phyloP scores from a whole-genome alignment of 164 flowering plant species.

The Malania oleifera region DNA sequence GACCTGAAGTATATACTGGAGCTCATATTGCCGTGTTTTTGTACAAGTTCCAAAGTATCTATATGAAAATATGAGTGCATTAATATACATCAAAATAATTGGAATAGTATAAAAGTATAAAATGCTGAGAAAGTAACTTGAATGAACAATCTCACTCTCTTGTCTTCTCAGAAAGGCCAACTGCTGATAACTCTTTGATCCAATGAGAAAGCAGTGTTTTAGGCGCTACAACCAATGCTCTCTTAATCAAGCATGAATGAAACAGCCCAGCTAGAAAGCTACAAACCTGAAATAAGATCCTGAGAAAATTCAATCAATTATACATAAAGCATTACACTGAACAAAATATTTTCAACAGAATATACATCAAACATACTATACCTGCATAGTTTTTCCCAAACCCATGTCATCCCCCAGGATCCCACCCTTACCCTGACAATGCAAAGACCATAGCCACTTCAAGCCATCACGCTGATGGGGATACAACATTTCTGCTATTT shows the following conservation, averaged over 20 bases:
- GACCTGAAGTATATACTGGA: conserved; percentile 87
- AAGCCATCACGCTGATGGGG: conserved; percentile 93
- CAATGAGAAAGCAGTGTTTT: conserved; percentile 90
- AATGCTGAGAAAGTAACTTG: background rate
- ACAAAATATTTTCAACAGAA: background rate
- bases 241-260: conserved; percentile 63
- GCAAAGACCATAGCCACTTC: conserved; percentile 94
- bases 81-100: background rate
- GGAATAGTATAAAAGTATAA: background rate
- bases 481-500: conserved; percentile 70
- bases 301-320: conserved; percentile 1
- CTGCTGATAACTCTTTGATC: conserved; percentile 77
- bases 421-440: conserved; percentile 81
- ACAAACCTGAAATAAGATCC: conserved; percentile 50
- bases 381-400: conserved; percentile 99
- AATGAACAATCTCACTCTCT: conserved; percentile 54
- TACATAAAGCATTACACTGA: background rate
- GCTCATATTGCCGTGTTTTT: conserved; percentile 74
- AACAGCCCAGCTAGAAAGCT: conserved; percentile 85
- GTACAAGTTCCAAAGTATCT: conserved; percentile 67
- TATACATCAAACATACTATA: conserved; percentile 17
- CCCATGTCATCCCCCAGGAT: conserved; percentile 99
- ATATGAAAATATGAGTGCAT: conserved; percentile 10
- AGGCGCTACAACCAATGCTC: conserved; percentile 89
- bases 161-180: conserved; percentile 74